Evolutionary conservation across 1,139 yeast genomes (phyloP), one percentile per base, ranked within the genome.

Genomic region (Saccharomyces hybrid): DNA sequence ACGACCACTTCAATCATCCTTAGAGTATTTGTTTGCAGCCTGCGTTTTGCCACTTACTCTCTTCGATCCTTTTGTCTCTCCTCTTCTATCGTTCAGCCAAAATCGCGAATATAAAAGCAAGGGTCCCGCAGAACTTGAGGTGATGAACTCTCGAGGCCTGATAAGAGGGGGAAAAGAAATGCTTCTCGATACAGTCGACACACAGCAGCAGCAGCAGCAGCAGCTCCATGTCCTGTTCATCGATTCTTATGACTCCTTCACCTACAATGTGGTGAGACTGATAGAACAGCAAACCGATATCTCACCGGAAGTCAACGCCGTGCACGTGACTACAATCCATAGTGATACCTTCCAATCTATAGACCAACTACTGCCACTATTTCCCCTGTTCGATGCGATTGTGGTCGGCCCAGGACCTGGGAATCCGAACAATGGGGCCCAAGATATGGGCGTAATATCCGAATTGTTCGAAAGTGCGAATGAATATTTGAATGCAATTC

Each of bases 341-440:
- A 89, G 89, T 67, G 96, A 91, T 69, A 73, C 88, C 0, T 75
- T 85, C 55, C 50, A 70, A 5, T 50, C 57, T 1, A 72, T 78
- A 11, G 74, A 76, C 11, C 70, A 72, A 34, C 73, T 83, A 48
- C 49, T 52, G 9, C 52, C 53, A 2, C 67, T 74, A 32, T 63
- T 77, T 6, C 68, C 73, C 0, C 67, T 74, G n/a, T 85, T 89
- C 62, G 88, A 86, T 55, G 90, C 89, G 49, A 77, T 95, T 4
- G 83, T 93, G 0, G 78, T 93, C 11, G 99, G 99, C 0, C 99
- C 99, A 0, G 99, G 99, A 0, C 99, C 99, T 0, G 99, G 99
- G 0, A 83, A 87, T 62, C 99, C 99, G 0, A 72, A 73, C 2
- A 78, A 74, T 47, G 64, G 70, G 1, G 68, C 76, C 0, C 59